A percentile compares a stretch with the other conserved stretches of the same genome.
Conservation (phyloP, 805 yeast species). For the Candida pseudoglaebosa region DNA sequence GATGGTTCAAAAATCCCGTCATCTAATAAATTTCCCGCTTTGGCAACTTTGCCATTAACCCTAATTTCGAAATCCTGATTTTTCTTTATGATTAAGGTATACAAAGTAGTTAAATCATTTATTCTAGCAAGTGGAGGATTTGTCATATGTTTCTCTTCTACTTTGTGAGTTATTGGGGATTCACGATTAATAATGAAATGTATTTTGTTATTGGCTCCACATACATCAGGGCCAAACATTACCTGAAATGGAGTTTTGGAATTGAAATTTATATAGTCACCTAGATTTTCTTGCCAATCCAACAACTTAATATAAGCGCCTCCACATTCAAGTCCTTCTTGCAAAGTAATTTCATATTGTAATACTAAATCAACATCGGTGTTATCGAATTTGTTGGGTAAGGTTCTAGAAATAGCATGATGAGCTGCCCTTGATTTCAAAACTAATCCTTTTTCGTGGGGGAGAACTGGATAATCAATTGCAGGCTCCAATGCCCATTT, state of each 20-base stretch:
- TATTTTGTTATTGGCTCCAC: constrained; percentile 77
- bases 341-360: constrained; percentile 86
- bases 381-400: constrained; percentile 57
- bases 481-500: constrained; percentile 67
- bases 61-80: constrained; percentile 74
- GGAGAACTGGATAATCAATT: constrained; percentile 50
- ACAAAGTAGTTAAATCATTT: constrained; percentile 58
- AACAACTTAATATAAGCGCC: constrained; percentile 86
- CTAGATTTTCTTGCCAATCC: constrained; percentile 33
- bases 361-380: constrained; percentile 65
- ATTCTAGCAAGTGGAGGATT: constrained; percentile 65
- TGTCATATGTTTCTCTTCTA: constrained; percentile 65
- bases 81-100: constrained; percentile 70
- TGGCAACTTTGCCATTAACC: constrained; percentile 70
- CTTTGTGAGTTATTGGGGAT: constrained; percentile 49
- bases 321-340: constrained; percentile 76
- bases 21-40: constrained; percentile 60
- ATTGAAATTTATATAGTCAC: constrained; percentile 46
- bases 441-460: constrained; percentile 71
- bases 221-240: constrained; percentile 94
- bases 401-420: constrained; percentile 71
- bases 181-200: constrained; percentile 68
- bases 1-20: constrained; percentile 58
- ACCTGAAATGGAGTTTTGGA: constrained; percentile 72
- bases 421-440: constrained; percentile 72